Evolutionary conservation across 2,329 filamentous ascomycete species (phyloP), one percentile per base, ranked within the genome.

Genomic region (Pseudogymnoascus verrucosus): DNA sequence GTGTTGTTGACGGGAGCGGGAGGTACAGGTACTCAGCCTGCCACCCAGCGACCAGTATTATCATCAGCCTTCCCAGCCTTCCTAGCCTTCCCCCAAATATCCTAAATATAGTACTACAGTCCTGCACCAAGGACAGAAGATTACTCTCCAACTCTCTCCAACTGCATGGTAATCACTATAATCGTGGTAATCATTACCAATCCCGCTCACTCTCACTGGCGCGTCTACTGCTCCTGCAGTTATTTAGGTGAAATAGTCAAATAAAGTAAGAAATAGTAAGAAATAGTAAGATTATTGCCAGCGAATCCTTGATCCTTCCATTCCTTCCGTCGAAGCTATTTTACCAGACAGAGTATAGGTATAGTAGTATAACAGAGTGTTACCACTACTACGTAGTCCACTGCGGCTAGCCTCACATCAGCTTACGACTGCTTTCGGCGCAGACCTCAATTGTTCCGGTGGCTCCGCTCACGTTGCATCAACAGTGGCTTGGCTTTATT

Each of bases 391-490:
- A 19, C 47, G 47, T 31, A 54, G 16, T 3, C 23, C 31, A 31
- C 10, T 4, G 47, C 34, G 47, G 26, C 47, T 57, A 57, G 28
- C 51, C 51, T 57, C 51, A 57, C 28, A 36, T 57, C 51, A 57
- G 51, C 51, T 57, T 57, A 57, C 51, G 47, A 57, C 51, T 57
- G 51, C 26, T 34, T 34, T 34, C 51, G 28, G 51, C 51, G 51
- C 51, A 57, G 51, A 34, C 51, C 8, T 57, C 16, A 21, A 19
- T 57, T 57, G 28, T 36, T 57, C 51, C 51, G 51, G 16, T 36
- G 3, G n/a, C 28, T 57, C 51, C 51, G 51, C 11, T 57, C 51
- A 34, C 5, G 51, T 3, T 34, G 51, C 51, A 36, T 57, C 28
- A 57, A 21, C 28, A 34, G 51, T 57, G 51, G 51, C 51, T 57